Conservation (phyloP, 306 rosid genomes). For the Quillaja saponaria region DNA sequence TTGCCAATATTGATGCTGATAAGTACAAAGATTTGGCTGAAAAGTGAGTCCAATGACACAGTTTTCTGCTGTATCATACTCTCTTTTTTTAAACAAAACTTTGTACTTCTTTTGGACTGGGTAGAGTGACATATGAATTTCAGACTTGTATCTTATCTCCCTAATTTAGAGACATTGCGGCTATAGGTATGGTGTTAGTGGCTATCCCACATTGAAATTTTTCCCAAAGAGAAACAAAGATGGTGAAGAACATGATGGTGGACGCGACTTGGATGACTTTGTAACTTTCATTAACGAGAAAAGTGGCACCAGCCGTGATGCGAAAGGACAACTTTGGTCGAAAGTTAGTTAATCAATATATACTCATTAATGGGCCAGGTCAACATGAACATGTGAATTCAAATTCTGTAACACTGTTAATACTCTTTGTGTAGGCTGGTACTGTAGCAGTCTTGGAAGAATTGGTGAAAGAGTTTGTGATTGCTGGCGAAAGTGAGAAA, state of each 20-base stretch:
- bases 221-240: conserved; percentile 77
- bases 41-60: conserved; percentile 54
- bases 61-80: neutral
- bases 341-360: conserved; percentile 44
- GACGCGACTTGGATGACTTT: conserved; percentile 74
- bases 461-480: conserved; percentile 74
- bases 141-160: too few relatives aligned
- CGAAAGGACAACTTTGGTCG: conserved; percentile 67
- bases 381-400: too few relatives aligned
- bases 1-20: conserved; percentile 80
- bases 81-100: too few relatives aligned
- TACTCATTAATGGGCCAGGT: neutral
- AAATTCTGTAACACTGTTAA: too few relatives aligned
- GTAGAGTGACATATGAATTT: too few relatives aligned
- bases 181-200: conserved; percentile 72
- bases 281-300: conserved; percentile 74
- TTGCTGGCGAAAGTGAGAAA: conserved; percentile 59
- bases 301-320: conserved; percentile 77
- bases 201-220: conserved; percentile 79
- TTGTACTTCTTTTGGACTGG: too few relatives aligned
- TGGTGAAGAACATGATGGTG: conserved; percentile 78
- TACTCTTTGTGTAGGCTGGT: conserved; percentile 75
- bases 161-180: conserved; percentile 26
- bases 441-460: conserved; percentile 46
- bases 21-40: conserved; percentile 68